phyloP scores from a whole-genome alignment of 2,329 filamentous ascomycete genomes.

The Hawksworthiomyces lignivorus region DNA sequence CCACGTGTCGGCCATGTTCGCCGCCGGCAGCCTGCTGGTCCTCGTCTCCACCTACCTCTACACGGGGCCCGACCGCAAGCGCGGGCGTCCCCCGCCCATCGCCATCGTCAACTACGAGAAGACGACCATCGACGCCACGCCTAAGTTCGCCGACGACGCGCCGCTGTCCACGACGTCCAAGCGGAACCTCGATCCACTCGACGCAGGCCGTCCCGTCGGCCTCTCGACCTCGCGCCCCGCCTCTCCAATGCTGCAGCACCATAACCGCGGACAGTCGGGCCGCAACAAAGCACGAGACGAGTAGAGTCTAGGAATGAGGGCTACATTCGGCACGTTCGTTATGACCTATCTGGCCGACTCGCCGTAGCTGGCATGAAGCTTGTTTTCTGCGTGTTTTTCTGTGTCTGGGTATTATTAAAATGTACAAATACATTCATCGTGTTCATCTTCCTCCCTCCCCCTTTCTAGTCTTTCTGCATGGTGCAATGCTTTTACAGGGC shows the following conservation, averaged over 20 bases:
- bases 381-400: neutral
- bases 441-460: too few species aligned
- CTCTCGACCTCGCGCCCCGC: slow-evolving; percentile 39
- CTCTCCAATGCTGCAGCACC: slow-evolving; percentile 35
- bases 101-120: slow-evolving; percentile 72
- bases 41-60: slow-evolving; percentile 81
- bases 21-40: slow-evolving; percentile 72
- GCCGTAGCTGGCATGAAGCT: too few species aligned
- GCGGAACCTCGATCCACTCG: slow-evolving; percentile 33
- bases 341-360: too few species aligned
- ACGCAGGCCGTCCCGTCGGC: slow-evolving; percentile 28
- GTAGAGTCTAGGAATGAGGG: too few species aligned
- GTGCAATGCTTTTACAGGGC: too few species aligned
- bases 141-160: slow-evolving; percentile 24
- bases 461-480: too few species aligned
- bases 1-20: slow-evolving; percentile 65
- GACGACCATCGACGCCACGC: slow-evolving; percentile 49
- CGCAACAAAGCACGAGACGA: slow-evolving; percentile 31
- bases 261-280: slow-evolving; percentile 27
- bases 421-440: too few species aligned
- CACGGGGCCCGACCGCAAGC: slow-evolving; percentile 55
- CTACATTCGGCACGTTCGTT: neutral
- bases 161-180: too few species aligned
- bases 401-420: too few species aligned
- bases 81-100: slow-evolving; percentile 56